phyloP scores from a whole-genome alignment of 164 flowering plant species.

The Malania oleifera region DNA sequence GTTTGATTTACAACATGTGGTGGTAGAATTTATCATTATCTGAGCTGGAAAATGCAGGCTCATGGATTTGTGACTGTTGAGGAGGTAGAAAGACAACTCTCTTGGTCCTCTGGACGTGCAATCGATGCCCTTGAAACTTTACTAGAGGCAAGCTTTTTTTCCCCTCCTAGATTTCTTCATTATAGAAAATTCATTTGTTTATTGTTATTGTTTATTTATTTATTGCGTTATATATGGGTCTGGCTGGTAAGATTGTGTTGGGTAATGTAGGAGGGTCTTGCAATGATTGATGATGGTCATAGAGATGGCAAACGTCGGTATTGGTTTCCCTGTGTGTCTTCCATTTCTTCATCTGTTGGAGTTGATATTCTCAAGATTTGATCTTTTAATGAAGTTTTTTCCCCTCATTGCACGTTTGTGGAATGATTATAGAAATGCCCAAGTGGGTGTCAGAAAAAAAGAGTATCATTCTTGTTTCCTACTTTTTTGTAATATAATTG shows the following conservation, averaged over 20 bases:
- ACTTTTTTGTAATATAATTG: no score
- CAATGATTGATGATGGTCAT: slow-evolving; percentile 97
- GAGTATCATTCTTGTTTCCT: no score
- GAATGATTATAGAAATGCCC: no score
- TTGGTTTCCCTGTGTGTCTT: slow-evolving; percentile 90
- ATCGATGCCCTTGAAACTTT: slow-evolving; percentile 83
- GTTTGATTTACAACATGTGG: not conserved
- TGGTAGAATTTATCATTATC: not conserved
- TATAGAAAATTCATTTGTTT: not conserved
- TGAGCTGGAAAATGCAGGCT: slow-evolving; percentile 37
- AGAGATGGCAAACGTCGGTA: slow-evolving; percentile 76
- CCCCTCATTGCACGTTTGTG: no score
- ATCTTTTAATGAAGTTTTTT: no score
- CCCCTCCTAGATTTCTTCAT: not conserved
- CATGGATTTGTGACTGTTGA: slow-evolving; percentile 88
- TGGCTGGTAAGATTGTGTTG: slow-evolving; percentile 9
- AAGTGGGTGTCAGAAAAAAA: no score
- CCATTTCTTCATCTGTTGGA: slow-evolving; percentile 41
- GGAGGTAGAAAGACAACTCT: slow-evolving; percentile 66
- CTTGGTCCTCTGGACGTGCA: slow-evolving; percentile 89
- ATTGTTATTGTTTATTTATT: not conserved
- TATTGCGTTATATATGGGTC: not conserved
- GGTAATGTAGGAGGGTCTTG: slow-evolving; percentile 82
- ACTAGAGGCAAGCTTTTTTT: slow-evolving; percentile 47
- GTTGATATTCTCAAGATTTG: slow-evolving; percentile 25